phyloP scores from a whole-genome alignment of 2,329 filamentous ascomycete genomes.

The Saccharata proteae region DNA sequence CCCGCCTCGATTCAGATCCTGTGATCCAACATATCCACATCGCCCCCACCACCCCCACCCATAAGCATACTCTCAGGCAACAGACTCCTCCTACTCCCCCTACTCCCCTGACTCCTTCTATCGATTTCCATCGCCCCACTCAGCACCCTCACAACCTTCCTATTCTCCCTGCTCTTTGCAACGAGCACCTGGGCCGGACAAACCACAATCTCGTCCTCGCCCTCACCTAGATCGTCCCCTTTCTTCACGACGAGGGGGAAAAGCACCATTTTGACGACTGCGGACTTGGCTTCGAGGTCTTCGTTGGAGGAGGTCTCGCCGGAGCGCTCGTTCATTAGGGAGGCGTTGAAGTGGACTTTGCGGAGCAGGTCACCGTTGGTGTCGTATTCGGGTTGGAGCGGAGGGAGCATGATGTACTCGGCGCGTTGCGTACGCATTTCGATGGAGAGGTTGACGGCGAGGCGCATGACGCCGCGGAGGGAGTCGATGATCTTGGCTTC shows the following conservation, averaged over 20 bases:
- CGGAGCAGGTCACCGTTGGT: slow-evolving; percentile 78
- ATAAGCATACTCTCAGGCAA: slow-evolving; percentile 1
- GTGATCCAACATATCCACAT: too few relatives aligned
- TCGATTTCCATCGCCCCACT: slow-evolving; percentile 39
- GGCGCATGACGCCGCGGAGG: slow-evolving; percentile 72
- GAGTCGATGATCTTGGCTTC: slow-evolving; percentile 73
- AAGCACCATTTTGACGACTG: slow-evolving; percentile 79
- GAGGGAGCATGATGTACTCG: slow-evolving; percentile 97
- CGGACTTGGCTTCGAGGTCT: slow-evolving; percentile 62
- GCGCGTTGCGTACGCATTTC: slow-evolving; percentile 96
- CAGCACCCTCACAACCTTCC: slow-evolving; percentile 38
- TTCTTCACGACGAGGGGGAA: slow-evolving; percentile 96
- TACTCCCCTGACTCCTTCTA: neutral
- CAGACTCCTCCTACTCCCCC: slow-evolving; percentile 1
- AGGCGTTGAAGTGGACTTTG: slow-evolving; percentile 82
- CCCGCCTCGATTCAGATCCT: too few relatives aligned
- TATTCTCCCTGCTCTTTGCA: slow-evolving; percentile 35
- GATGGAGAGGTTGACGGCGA: slow-evolving; percentile 81
- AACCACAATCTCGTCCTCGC: slow-evolving; percentile 90
- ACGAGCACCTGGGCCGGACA: slow-evolving; percentile 90
- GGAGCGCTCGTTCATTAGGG: slow-evolving; percentile 87
- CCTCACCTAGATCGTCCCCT: slow-evolving; percentile 74
- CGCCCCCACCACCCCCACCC: slow-evolving; percentile 4
- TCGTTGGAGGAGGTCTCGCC: slow-evolving; percentile 61
- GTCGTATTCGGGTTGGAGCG: slow-evolving; percentile 88